phyloP scores from a whole-genome alignment of 805 yeast species.

The Lachancea dasiensis region DNA sequence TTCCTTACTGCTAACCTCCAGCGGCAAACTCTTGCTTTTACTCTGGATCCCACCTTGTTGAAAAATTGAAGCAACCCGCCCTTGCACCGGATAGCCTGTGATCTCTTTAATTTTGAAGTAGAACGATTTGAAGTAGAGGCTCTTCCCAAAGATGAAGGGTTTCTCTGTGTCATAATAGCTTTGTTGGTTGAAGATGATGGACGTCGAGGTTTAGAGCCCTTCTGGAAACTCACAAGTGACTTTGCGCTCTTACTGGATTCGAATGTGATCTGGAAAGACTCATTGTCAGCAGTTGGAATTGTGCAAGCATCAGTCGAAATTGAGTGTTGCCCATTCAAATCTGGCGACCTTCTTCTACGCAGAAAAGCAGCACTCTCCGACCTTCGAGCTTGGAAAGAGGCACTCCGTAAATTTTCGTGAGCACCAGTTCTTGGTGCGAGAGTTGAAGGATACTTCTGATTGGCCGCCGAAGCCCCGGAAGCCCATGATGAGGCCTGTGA shows the following conservation, averaged over 20 bases:
- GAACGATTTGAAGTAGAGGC: not conserved
- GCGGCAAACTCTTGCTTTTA: conserved; percentile 22
- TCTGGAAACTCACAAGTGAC: not conserved
- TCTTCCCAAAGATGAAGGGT: not conserved
- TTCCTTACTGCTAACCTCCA: conserved; percentile 28
- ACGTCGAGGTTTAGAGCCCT: not conserved
- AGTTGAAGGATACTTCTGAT: conserved; percentile 15
- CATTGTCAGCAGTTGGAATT: conserved; percentile 28
- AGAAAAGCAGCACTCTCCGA: conserved; percentile 4
- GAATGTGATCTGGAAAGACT: conserved; percentile 19
- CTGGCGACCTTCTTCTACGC: conserved; percentile 17
- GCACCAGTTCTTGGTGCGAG: conserved; percentile 17
- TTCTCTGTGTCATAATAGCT: not conserved
- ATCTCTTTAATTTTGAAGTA: conserved; percentile 29
- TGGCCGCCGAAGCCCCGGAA: conserved; percentile 8
- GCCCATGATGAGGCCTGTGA: conserved; percentile 10
- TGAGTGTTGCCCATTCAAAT: conserved; percentile 13
- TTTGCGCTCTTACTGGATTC: not conserved
- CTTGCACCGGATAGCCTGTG: conserved; percentile 34
- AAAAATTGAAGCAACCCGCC: conserved; percentile 35
- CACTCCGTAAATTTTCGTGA: not conserved
- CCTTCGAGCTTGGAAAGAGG: not conserved
- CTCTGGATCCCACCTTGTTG: conserved; percentile 22
- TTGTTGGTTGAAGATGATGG: not conserved
- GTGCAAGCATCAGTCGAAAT: conserved; percentile 17